Conservation (phyloP, 257 asterid species). For the Oldenlandia corymbosa region DNA sequence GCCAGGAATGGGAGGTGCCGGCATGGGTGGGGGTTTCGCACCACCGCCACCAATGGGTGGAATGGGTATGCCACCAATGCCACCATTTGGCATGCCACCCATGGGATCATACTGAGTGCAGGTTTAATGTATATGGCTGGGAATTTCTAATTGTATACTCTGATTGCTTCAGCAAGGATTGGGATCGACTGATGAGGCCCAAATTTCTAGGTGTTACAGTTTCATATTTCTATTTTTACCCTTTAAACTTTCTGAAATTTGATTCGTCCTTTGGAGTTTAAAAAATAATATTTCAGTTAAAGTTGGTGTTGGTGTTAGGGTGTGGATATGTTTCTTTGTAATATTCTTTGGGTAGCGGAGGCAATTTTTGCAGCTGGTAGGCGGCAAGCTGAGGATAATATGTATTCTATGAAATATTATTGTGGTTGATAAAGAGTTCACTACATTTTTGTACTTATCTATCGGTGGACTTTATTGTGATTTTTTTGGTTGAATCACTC, state of each 20-base stretch:
- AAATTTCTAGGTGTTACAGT: not conserved
- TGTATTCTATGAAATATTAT: constrained; percentile 27
- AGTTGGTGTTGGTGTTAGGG: constrained; percentile 35
- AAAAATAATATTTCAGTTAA: constrained; percentile 31
- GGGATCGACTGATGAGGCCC: constrained; percentile 11
- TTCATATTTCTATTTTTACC: not conserved
- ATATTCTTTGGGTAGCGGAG: constrained; percentile 67
- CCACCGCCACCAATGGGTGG: constrained; percentile 68
- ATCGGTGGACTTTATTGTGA: not conserved
- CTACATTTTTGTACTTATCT: constrained; percentile 13
- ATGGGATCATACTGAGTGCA: constrained; percentile 81
- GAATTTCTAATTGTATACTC: constrained; percentile 3
- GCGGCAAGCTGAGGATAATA: constrained; percentile 42
- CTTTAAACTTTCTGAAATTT: constrained; percentile 11
- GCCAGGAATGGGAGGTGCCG: constrained; percentile 64
- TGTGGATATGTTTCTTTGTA: constrained; percentile 68
- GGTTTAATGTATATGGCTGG: not conserved
- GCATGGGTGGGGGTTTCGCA: constrained; percentile 64
- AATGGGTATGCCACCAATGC: constrained; percentile 95
- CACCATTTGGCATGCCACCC: constrained; percentile 90
- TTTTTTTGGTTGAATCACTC: not conserved
- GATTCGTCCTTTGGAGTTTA: constrained; percentile 16
- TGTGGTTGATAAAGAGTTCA: not conserved
- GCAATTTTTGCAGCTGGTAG: constrained; percentile 72
- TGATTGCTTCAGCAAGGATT: constrained; percentile 9